phyloP scores from a whole-genome alignment of 495 filamentous ascomycete species.

The Pyrenula massariospora region DNA sequence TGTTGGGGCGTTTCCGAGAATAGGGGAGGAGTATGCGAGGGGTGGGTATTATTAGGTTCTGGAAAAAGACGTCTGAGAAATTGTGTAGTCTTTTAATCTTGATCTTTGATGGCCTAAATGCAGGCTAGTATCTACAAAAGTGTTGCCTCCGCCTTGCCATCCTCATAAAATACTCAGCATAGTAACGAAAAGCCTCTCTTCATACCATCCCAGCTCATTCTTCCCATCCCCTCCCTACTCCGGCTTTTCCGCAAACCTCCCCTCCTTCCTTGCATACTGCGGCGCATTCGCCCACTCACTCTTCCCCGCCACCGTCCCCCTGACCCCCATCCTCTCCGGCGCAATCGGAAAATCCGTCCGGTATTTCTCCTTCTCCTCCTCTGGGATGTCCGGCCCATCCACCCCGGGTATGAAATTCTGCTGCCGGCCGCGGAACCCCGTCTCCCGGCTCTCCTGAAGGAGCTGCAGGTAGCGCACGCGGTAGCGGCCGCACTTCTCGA shows the following conservation, averaged over 20 bases:
- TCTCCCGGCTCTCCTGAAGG: constrained; percentile 70
- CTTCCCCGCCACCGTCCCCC: constrained; percentile 5
- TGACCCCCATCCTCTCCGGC: constrained; percentile 16
- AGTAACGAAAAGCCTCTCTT: no score
- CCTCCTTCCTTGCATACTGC: constrained; percentile 14
- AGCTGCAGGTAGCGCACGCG: constrained; percentile 92
- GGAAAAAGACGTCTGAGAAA: no score
- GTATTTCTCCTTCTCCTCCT: constrained; percentile 12
- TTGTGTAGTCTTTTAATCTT: no score
- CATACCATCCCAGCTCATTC: no score
- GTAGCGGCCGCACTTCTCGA: constrained; percentile 89
- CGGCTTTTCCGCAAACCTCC: constrained; percentile 15
- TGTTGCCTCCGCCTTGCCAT: no score
- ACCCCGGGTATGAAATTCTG: constrained; percentile 60
- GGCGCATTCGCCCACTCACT: constrained; percentile 2
- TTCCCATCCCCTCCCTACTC: constrained; percentile 13
- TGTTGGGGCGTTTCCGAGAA: constrained; percentile 27
- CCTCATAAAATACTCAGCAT: no score
- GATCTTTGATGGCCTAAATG: no score
- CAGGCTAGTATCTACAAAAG: no score
- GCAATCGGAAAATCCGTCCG: constrained; percentile 12
- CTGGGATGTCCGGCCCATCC: constrained; percentile 13
- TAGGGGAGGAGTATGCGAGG: constrained; percentile 17
- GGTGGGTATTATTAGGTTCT: no score
- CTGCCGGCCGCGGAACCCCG: constrained; percentile 85